phyloP scores from a whole-genome alignment of 768 basidiomycete species.

The Tulasnella sp. region DNA sequence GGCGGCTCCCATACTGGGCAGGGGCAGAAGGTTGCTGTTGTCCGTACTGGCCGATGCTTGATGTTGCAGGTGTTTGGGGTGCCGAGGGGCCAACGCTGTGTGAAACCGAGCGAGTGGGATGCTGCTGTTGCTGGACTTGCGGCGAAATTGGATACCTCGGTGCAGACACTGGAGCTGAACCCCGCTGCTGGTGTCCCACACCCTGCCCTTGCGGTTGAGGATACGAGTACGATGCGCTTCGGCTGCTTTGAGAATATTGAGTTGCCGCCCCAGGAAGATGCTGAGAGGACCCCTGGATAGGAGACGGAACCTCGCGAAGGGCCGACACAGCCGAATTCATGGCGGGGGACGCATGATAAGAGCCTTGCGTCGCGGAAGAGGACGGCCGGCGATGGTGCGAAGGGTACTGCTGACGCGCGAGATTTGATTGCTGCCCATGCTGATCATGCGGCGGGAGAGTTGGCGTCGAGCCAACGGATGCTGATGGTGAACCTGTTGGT shows the following conservation, averaged over 20 bases:
- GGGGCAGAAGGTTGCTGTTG: not conserved
- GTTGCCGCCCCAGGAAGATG: not conserved
- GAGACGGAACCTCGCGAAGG: not conserved
- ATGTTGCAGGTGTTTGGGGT: not conserved
- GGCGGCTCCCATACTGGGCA: not conserved
- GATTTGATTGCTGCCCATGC: constrained; percentile 1
- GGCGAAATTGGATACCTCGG: not conserved
- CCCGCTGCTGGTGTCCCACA: not conserved
- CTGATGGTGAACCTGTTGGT: constrained; percentile 14
- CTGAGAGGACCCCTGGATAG: not conserved
- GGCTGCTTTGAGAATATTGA: constrained; percentile 1
- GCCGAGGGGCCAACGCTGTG: not conserved
- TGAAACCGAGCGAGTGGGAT: not conserved
- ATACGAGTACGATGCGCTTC: constrained; percentile 11
- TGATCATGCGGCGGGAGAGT: constrained; percentile 1
- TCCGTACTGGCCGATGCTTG: not conserved
- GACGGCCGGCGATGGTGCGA: constrained; percentile 6
- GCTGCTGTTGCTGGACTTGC: constrained; percentile 8
- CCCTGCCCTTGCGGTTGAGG: not conserved
- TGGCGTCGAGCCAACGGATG: constrained; percentile 4
- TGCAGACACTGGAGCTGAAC: not conserved
- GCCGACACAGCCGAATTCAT: not conserved
- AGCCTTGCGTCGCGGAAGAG: constrained; percentile 4
- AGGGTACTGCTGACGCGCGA: not conserved
- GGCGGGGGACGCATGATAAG: constrained; percentile 2